phyloP scores from a whole-genome alignment of 148 eudicot genomes.

The Rhododendron kiyosumense region DNA sequence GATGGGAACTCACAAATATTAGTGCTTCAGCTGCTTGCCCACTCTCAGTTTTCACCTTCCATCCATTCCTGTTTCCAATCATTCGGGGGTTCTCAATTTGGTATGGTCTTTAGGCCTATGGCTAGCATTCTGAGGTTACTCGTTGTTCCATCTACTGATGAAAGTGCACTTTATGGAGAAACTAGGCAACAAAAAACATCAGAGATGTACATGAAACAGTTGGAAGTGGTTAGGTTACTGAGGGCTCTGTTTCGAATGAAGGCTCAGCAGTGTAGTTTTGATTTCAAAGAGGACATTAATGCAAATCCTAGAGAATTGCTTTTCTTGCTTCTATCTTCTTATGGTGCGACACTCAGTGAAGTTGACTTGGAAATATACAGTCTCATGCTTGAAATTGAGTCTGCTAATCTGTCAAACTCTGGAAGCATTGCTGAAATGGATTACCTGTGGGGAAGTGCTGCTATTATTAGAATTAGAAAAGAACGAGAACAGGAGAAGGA shows the following conservation, averaged over 20 bases:
- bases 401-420: constrained; percentile 23
- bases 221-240: constrained; percentile 78
- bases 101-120: constrained; percentile 66
- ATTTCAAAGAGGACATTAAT: constrained; percentile 43
- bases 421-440: constrained; percentile 58
- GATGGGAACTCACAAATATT: constrained; percentile 41
- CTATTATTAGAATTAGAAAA: constrained; percentile 42
- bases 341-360: constrained; percentile 80
- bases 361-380: constrained; percentile 71
- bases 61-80: constrained; percentile 29
- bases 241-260: constrained; percentile 46
- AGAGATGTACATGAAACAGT: constrained; percentile 28
- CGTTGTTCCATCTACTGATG: constrained; percentile 21
- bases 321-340: constrained; percentile 64
- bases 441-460: constrained; percentile 85
- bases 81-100: constrained; percentile 37
- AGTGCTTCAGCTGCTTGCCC: constrained; percentile 71
- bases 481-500: constrained; percentile 30
- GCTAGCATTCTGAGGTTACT: constrained; percentile 64
- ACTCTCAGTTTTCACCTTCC: constrained; percentile 65
- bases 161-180: constrained; percentile 8
- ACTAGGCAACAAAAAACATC: constrained; percentile 15
- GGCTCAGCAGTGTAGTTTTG: constrained; percentile 31
- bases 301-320: constrained; percentile 58
- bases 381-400: constrained; percentile 58